A percentile compares a stretch with the other conserved stretches of the same genome.
These are phyloP conservation scores for Echinosophora koreensis DNA, from an alignment of 306 rosid species.

Conservation along the genomic window DNA sequence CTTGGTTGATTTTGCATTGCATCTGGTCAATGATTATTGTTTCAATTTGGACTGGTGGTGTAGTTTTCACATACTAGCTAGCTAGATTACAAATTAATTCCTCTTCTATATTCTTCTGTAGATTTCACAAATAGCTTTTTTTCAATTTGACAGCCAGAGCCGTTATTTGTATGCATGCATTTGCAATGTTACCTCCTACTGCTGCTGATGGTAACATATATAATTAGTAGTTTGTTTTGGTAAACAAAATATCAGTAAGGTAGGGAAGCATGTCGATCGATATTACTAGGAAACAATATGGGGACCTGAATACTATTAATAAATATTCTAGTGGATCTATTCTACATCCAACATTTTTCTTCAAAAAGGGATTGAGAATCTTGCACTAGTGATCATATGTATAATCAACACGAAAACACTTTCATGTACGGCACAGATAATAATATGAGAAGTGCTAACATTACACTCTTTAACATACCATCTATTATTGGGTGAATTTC, in stretches of 20 bases:
- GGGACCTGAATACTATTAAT: conserved; percentile 4
- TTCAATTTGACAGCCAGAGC: not conserved
- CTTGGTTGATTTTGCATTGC: conserved; percentile 44
- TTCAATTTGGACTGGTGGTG: not conserved
- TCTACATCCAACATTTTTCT: conserved; percentile 24
- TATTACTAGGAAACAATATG: not conserved
- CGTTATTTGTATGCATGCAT: not conserved
- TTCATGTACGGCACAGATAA: not conserved
- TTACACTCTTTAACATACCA: too few species aligned
- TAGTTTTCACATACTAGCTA: not conserved
- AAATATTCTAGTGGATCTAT: conserved; percentile 13
- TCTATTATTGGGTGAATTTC: too few species aligned
- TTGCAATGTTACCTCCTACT: not conserved
- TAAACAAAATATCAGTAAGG: not conserved
- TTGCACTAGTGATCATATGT: conserved; percentile 30
- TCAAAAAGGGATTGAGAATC: conserved; percentile 35
- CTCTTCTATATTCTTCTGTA: conserved; percentile 4
- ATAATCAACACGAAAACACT: conserved; percentile 22
- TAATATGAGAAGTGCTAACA: too few species aligned
- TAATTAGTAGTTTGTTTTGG: not conserved
- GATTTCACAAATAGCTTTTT: not conserved
- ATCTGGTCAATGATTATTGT: conserved; percentile 41
- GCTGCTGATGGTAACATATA: not conserved
- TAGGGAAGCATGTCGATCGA: not conserved
- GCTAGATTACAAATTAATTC: not conserved